Evolutionary conservation across 2,329 filamentous ascomycete species (phyloP), one percentile per base, ranked within the genome.

Genomic region (Ciborinia camelliae): DNA sequence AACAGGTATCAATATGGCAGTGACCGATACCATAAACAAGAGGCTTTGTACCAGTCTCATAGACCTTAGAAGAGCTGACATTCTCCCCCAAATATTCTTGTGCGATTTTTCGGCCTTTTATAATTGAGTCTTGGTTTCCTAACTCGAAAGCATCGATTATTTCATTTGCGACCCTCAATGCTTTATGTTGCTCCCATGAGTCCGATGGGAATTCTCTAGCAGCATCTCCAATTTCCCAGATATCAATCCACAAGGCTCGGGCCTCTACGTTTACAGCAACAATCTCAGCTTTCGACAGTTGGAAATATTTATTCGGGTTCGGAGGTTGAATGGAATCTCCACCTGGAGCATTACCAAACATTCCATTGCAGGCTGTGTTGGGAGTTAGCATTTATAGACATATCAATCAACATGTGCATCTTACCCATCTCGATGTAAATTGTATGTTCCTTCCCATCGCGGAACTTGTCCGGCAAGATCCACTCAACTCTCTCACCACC

Each of bases 1-100:
- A 99, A 78, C 94, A 97, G 35, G 90, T 96, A 78, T 98, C 95
- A 70, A 99, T 99, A 77, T 99, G 95, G 72, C 95, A 99, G 76
- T 99, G 92, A 0, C 95, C 95, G 69, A 98, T 94, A 43, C 87
- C 94, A 71, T 87, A 95, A 4, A 98, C 91, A 66, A 96, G 82
- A 1, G 91, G 86, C 41, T 89, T 82, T 32, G 88, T 88, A 68
- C 86, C 88, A 58, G 82, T 86, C 48, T 91, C 83, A 74, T 98
- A 99, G 12, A 99, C 92, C 69, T 91, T 86, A 62, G 89, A 82
- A 7, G 91, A 93, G 75, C 97, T 89, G 54, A 96, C 86, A 64
- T 90, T 84, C 50, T 90, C 81, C 1, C 95, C 94, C 15, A 98
- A 78, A 73, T 96, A 96, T 73, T 90, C 85, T 70, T 87, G 84